A percentile compares a stretch with the other conserved stretches of the same genome.
Conservation (phyloP, 768 basidiomycete species). For the Infundibulicybe gibba region DNA sequence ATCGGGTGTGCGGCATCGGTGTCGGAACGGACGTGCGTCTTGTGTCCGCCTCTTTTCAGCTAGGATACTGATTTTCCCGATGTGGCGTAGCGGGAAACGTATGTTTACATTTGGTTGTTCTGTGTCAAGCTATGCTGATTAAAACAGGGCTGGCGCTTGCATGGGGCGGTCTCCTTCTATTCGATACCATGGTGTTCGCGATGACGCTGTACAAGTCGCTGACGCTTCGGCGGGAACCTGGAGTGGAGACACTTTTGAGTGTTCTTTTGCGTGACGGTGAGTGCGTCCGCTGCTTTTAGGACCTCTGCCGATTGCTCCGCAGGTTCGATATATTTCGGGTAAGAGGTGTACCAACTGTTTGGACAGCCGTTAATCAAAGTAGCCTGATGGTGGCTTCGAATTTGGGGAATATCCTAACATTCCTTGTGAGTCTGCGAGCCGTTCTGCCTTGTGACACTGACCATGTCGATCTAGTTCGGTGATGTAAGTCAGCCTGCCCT, state of each 20-base stretch:
- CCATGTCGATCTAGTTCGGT: conserved; percentile 19
- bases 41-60: not conserved
- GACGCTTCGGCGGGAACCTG: conserved; percentile 14
- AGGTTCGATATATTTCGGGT: conserved; percentile 40
- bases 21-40: conserved; percentile 18
- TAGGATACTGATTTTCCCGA: not conserved
- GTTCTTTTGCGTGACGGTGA: conserved; percentile 37
- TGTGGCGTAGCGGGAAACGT: conserved; percentile 18
- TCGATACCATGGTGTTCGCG: conserved; percentile 35
- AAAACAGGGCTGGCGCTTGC: conserved; percentile 25
- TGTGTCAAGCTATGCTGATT: not conserved
- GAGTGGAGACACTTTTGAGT: conserved; percentile 19
- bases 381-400: conserved; percentile 35
- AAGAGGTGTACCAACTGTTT: not conserved
- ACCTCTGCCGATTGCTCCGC: not conserved
- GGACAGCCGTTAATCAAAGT: not conserved
- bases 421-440: conserved; percentile 23
- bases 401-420: conserved; percentile 32
- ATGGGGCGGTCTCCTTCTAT: conserved; percentile 36
- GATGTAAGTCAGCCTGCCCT: conserved; percentile 17
- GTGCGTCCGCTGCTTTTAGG: not conserved
- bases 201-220: conserved; percentile 39
- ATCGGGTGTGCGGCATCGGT: conserved; percentile 19
- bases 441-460: not conserved
- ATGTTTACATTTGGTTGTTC: conserved; percentile 2